phyloP scores from a whole-genome alignment of 805 yeast genomes.

The Ogataea henricii region DNA sequence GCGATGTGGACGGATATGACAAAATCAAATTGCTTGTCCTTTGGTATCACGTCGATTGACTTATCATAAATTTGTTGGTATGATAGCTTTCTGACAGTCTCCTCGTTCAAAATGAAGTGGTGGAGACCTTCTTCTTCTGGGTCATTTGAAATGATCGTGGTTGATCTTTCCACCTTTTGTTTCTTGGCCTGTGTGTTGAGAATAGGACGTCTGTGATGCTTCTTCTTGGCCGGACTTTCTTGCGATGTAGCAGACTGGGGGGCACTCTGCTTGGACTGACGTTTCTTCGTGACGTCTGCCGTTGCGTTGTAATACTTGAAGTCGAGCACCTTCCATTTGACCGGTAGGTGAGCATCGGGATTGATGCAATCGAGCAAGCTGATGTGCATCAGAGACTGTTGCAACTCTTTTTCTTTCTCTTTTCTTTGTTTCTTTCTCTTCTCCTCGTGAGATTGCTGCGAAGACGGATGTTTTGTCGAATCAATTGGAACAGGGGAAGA shows the following conservation, averaged over 20 bases:
- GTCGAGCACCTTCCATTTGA: conserved; percentile 56
- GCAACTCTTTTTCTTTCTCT: conserved; percentile 15
- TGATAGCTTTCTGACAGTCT: conserved; percentile 54
- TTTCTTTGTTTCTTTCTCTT: conserved; percentile 32
- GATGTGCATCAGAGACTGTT: conserved; percentile 23
- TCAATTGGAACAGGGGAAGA: conserved; percentile 18
- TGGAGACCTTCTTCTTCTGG: conserved; percentile 48
- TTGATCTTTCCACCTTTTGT: conserved; percentile 19
- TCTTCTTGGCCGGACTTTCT: conserved; percentile 19
- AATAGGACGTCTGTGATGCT: conserved; percentile 21
- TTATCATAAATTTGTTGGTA: conserved; percentile 65
- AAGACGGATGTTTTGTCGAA: conserved; percentile 4
- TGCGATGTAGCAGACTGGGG: conserved; percentile 9
- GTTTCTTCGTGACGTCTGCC: conserved; percentile 11
- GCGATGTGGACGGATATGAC: conserved; percentile 62
- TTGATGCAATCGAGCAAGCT: conserved; percentile 32
- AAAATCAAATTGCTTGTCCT: conserved; percentile 64
- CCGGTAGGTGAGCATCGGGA: conserved; percentile 45
- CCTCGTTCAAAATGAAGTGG: conserved; percentile 53
- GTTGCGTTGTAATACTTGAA: conserved; percentile 51
- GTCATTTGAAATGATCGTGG: conserved; percentile 14
- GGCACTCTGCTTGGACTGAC: not conserved
- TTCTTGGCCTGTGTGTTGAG: conserved; percentile 26
- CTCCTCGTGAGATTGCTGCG: conserved; percentile 11
- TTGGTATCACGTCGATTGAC: conserved; percentile 59